Evolutionary conservation across 306 rosid species (phyloP), one percentile per base, ranked within the genome.

Genomic region (Inga laurina): DNA sequence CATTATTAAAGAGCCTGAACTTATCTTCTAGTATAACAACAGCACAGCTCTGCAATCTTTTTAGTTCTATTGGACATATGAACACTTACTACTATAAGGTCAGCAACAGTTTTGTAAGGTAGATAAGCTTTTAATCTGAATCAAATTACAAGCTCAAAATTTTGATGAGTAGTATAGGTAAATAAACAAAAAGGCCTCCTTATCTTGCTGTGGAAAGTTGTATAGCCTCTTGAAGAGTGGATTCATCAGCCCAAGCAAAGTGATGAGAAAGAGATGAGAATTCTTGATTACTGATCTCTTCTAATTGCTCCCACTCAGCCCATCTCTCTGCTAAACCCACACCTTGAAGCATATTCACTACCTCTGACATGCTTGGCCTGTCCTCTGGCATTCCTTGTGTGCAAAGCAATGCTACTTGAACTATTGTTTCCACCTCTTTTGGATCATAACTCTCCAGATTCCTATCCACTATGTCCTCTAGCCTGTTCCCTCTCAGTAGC

Each of bases 241-340:
- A 45, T 71, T 71, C 75, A 24, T 72, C 76, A 72, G 39, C 76
- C 76, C 76, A 72, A 72, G 76, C 57, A 46, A 72, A 72, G 82
- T 84, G 93, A 84, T 83, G 91, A 21, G 77, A 73, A 19, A 46
- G n/a, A 0, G 41, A 82, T 7, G 87, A 59, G 45, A 75, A 80
- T 24, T 88, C 89, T 41, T 41, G 86, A 79, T 71, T 84, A 78
- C 88, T 88, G 27, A 37, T 76, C 52, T 82, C 86, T 74, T 90
- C 93, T n/a, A 85, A 86, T 49, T 85, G 86, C 84, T 86, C 88
- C 95, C 95, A 91, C 66, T 90, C 86, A 0, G 89, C 91, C 95
- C 95, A 91, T 84, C 91, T 86, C 83, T 91, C 88, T n/a, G 88
- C 89, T 68, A 91, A 75, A 24, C 84, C 90, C 45, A 77, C 92